Evolutionary conservation across 2,329 filamentous ascomycete species (phyloP), one percentile per base, ranked within the genome.

Genomic region (Nothophoma quercina): DNA sequence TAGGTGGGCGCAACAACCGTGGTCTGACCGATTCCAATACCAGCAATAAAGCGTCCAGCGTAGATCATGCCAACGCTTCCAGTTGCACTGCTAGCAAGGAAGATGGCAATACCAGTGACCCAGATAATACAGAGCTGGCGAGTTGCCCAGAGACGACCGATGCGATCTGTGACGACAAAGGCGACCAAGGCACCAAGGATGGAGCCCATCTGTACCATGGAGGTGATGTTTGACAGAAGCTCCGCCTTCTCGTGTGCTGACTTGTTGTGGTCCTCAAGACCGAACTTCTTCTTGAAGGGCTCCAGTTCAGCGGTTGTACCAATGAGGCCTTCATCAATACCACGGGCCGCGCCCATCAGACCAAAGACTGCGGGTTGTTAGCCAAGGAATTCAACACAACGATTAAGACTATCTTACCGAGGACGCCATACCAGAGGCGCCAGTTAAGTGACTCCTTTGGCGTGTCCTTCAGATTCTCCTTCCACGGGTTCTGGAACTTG

Each of bases 251-350:
- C 68, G 33, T 71, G 62, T 29, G 63, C 40, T 28, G 60, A 69
- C 44, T 70, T 70, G 18, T 29, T 41, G 0, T 55, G 48, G 41
- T 74, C 69, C 9, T 72, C 58, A 6, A 76, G 66, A n/a, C 73
- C 72, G 38, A 74, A 76, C 47, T 72, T 72, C 29, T 61, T 62
- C 30, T 58, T 63, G 56, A 76, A 76, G 2, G 73, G 73, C 1
- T 57, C 39, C 9, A 74, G 64, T 33, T 70, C 65, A 2, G 71
- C 86, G 12, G 88, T 87, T 1, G 88, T 88, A 7, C 83, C 85
- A 58, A 92, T 92, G 53, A 93, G 80, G 55, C 90, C 90, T 73
- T 93, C 90, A 58, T 93, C 90, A n/a, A 92, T 75, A 63, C 90
- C 90, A 52, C 89, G 83, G 32, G 89, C 88, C 2, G 89, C 88